Base-by-base conservation (phyloP, 2,329 filamentous ascomycete genomes). In the Trichoderma polysporum region DNA sequence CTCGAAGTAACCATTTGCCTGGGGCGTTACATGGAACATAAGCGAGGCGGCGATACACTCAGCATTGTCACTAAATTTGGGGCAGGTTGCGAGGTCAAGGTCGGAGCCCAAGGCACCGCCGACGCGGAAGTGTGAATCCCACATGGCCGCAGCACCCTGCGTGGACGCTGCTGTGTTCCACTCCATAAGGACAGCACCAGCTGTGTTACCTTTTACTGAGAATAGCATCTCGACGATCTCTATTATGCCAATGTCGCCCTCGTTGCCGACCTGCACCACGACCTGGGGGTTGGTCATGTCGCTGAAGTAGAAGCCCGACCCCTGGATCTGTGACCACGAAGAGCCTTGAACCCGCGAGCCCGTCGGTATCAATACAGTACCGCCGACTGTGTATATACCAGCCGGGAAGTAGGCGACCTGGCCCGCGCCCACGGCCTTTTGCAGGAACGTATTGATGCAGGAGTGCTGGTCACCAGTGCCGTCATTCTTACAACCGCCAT, bases 221-320 rank as follows among this genome's bases (percentile, higher is more conserved):
- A 93, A 86, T 68, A 92, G 84, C 45, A 91, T 76, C 73, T 92
- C 90, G 60, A 84, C 86, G 70, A 92, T 90, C 75, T 93, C 90
- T 35, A 92, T 87, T 3, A 13, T 50, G 25, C 39, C 58, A 19
- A 61, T 3, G 5, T 49, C 58, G 10, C 58, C 58, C 4, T 33
- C 25, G 2, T 19, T 61, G 2, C 58, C 58, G 19, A 47, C 58
- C 12, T 47, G 39, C 7, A 61, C n/a, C 39, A 58, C n/a, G 35
- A 58, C 54, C 17, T 58, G 41, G 13, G 17, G 37, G 39, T 19
- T 33, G 25, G n/a, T n/a, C n/a, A n/a, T n/a, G n/a, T n/a, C n/a
- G n/a, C n/a, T n/a, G 10, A 37, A 37, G 15, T 37, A 37, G 7
- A 12, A 37, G 35, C 35, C 35, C 5, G 35, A 10, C 35, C 7